phyloP scores from a whole-genome alignment of 495 filamentous ascomycete genomes.

The Lepraria neglecta region DNA sequence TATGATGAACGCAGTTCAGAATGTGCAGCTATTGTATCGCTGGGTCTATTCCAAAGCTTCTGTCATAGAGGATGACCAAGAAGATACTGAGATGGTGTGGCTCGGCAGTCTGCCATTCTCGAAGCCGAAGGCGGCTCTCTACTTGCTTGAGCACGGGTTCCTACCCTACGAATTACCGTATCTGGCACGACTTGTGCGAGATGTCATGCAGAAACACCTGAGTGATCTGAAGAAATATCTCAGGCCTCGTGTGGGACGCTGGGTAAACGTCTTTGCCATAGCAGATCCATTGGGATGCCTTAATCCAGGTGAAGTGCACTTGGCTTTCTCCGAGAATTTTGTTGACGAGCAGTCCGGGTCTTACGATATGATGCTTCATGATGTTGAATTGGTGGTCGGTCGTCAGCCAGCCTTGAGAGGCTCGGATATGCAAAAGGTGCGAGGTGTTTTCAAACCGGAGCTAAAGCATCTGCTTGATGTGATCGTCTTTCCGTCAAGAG shows the following conservation, averaged over 20 bases:
- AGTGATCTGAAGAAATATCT: background rate
- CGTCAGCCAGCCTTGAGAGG: background rate
- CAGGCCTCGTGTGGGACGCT: constrained; percentile 1
- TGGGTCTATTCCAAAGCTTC: constrained; percentile 4
- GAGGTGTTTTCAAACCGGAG: background rate
- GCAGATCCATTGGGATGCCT: background rate
- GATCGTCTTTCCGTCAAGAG: background rate
- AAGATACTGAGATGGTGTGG: background rate
- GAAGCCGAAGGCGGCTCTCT: background rate
- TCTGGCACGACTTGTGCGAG: background rate
- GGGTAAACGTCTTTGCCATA: background rate
- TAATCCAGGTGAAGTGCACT: background rate
- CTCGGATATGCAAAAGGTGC: background rate
- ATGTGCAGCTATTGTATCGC: background rate
- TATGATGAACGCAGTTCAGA: background rate
- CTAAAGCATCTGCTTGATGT: background rate
- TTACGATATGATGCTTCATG: background rate
- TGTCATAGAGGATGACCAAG: background rate
- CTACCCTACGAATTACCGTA: background rate
- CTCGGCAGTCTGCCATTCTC: background rate
- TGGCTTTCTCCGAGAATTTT: background rate
- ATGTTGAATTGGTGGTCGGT: background rate
- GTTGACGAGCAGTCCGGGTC: constrained; percentile 1
- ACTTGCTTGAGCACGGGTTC: background rate
- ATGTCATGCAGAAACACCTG: background rate